Conservation (phyloP, 176 grass and related monocot genomes). For the Cenchrus fungigraminus region DNA sequence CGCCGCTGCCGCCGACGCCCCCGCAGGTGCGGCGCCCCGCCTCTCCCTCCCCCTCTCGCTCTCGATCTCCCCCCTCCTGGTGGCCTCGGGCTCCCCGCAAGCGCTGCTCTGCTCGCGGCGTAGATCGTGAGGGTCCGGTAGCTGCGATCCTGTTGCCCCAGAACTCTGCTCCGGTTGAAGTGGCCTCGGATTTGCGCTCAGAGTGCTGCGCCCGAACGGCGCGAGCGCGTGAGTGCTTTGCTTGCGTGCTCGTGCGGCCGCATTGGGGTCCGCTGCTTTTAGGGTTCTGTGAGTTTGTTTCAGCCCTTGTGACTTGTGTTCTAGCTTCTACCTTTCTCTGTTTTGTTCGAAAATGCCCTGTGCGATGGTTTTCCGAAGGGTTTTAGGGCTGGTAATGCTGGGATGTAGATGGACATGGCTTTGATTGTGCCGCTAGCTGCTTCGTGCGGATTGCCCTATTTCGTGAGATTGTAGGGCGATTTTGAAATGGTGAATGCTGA, state of each 20-base stretch:
- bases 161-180: background rate
- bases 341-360: background rate
- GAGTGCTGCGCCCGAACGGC: background rate
- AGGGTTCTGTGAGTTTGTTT: conserved; percentile 38
- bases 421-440: background rate
- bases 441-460: background rate
- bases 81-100: background rate
- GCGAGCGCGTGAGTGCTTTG: background rate
- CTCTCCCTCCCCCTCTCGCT: background rate
- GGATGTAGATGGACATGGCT: background rate
- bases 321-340: background rate
- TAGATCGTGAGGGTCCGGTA: background rate
- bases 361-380: conserved; percentile 41
- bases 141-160: conserved; percentile 6
- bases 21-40: conserved; percentile 12
- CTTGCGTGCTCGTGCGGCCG: background rate
- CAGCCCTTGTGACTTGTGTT: background rate
- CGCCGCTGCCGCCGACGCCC: background rate
- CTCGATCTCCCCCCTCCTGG: background rate
- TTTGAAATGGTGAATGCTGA: background rate
- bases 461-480: background rate
- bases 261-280: background rate
- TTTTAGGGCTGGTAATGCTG: conserved; percentile 32
- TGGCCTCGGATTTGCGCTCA: background rate
- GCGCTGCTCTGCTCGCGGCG: background rate